Percentiles rank a stretch among this genome's conserved stretches.
Conservation (phyloP, 148 eudicot genomes). For the Chenopodium formosanum region DNA sequence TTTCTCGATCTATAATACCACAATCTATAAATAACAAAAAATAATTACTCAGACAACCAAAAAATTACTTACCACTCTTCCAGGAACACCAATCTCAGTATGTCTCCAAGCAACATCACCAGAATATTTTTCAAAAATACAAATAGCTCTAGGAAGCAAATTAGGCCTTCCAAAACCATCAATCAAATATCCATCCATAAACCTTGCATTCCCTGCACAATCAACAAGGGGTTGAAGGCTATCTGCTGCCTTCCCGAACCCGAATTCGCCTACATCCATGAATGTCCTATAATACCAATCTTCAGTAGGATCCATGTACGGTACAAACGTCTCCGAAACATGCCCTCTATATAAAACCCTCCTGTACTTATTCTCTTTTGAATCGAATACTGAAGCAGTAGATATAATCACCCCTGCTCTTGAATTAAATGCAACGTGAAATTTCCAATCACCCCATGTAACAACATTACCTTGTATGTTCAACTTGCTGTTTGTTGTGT, state of each 20-base stretch:
- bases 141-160: conserved; percentile 45
- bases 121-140: conserved; percentile 62
- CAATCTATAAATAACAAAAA: too few relatives aligned
- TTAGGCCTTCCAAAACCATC: conserved; percentile 56
- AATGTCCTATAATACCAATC: conserved; percentile 85
- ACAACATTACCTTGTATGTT: conserved; percentile 44
- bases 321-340: conserved; percentile 83
- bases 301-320: conserved; percentile 77
- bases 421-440: conserved; percentile 65
- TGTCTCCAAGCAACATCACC: conserved; percentile 87
- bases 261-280: conserved; percentile 81
- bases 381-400: conserved; percentile 59
- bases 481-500: conserved; percentile 29
- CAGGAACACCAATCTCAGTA: conserved; percentile 77
- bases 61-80: conserved; percentile 51
- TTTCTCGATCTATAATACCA: too few relatives aligned
- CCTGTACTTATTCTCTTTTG: conserved; percentile 31
- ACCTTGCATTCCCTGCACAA: conserved; percentile 63
- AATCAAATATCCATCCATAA: conserved; percentile 65
- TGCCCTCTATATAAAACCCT: conserved; percentile 76
- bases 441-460: conserved; percentile 72
- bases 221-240: conserved; percentile 54
- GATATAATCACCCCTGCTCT: conserved; percentile 78
- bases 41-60: background rate
- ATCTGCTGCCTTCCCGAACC: conserved; percentile 70